Evolutionary conservation across 1,139 yeast genomes (phyloP).

Genomic region (Diutina siamensis): DNA sequence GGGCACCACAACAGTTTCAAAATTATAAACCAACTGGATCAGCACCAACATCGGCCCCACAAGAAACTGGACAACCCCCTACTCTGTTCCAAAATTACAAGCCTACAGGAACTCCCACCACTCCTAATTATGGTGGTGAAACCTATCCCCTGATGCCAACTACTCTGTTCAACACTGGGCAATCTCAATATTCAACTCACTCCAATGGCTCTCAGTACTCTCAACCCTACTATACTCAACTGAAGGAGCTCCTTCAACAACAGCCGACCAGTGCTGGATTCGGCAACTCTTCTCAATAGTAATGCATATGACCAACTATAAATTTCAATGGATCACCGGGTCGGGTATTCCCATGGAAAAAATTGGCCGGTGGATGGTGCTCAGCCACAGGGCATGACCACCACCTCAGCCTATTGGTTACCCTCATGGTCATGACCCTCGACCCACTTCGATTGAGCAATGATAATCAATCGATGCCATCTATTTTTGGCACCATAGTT

Average conservation of each 20-base stretch:
- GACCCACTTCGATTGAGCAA: no score
- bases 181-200: neutral
- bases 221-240: constrained; percentile 3
- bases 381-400: no score
- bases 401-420: no score
- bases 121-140: neutral
- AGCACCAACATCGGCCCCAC: neutral
- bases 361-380: no score
- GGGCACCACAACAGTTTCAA: neutral
- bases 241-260: constrained; percentile 12
- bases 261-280: constrained; percentile 29
- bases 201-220: constrained; percentile 4
- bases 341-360: no score
- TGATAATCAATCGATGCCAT: no score
- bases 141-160: neutral
- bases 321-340: no score
- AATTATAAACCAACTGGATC: constrained; percentile 1
- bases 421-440: no score
- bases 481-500: no score
- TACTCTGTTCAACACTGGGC: neutral
- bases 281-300: constrained; percentile 14
- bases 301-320: no score
- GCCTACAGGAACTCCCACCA: neutral
- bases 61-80: neutral
- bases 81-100: constrained; percentile 5